phyloP scores from a whole-genome alignment of 2,329 filamentous ascomycete species.

The Pyrenochaeta sp. region DNA sequence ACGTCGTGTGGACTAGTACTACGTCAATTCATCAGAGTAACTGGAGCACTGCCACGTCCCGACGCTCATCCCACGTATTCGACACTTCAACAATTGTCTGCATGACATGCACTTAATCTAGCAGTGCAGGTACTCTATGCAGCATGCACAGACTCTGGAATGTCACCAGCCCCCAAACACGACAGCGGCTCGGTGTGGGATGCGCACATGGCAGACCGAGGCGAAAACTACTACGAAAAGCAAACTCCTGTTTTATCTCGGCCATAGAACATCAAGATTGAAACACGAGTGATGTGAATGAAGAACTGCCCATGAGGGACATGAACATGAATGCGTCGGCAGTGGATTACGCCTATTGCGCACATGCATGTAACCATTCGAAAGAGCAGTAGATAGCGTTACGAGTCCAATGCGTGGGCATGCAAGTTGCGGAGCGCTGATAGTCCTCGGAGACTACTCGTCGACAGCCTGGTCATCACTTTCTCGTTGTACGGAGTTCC shows the following conservation, averaged over 20 bases:
- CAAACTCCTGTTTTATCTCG: neutral
- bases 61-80: neutral
- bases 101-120: neutral
- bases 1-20: neutral
- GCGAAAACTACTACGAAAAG: neutral
- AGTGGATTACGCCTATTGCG: neutral
- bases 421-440: too few relatives aligned
- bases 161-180: neutral
- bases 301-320: too few relatives aligned
- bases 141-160: neutral
- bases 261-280: neutral
- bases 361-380: neutral
- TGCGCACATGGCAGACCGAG: neutral
- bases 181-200: neutral
- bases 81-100: neutral
- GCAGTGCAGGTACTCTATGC: neutral
- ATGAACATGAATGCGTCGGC: neutral
- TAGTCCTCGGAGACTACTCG: too few relatives aligned
- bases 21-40: neutral
- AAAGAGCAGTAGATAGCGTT: too few relatives aligned
- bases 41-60: neutral
- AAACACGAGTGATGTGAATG: too few relatives aligned
- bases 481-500: too few relatives aligned
- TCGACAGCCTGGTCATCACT: too few relatives aligned
- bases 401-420: too few relatives aligned